Base-by-base conservation (phyloP, 2,329 filamentous ascomycete genomes). In the Ceratocystis colombiana region DNA sequence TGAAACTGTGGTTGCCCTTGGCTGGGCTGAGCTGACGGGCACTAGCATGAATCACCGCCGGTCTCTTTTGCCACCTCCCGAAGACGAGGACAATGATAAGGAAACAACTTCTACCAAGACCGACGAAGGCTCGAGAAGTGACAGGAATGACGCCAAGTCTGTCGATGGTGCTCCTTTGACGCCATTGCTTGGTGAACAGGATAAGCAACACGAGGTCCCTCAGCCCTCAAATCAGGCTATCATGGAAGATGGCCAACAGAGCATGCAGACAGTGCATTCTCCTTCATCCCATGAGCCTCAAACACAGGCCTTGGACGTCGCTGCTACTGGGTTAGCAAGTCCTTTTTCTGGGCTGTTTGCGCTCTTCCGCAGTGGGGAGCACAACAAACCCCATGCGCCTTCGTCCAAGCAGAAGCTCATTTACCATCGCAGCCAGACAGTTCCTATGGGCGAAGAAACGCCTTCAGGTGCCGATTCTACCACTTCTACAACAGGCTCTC, bases 1-100 rank as follows among this genome's bases (percentile, higher is more conserved):
- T 46, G 92, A 95, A 64, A 96, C 92, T 0, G 86, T 97, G 69
- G 90, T 94, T 37, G 90, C 89, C 66, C 96, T 93, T 81, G 93
- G 94, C 1, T 96, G 92, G 89, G 89, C 90, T 7, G 94, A 99
- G 75, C 77, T 99, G 66, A 96, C 90, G 0, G 85, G 85, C 20
- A 77, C 87, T n/a, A 88, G 84, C 69, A 78, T 82, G 72, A 79
- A 71, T 1, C 72, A 75, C 15, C 75, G 79, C 5, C 76, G 80
- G 68, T 74, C 77, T 37, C 77, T 75, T n/a, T 76, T 73, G n/a
- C 78, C 79, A 72, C 72, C 77, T 3, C 74, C 77, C 1, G 72
- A 73, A 1, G 74, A 75, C 59, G 73, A 74, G 53, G 68, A 67
- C 2, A 72, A 74, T 12, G 67, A 71, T 10, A 69, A 71, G 17